Evolutionary conservation across 2,329 filamentous ascomycete species (phyloP), one percentile per base, ranked within the genome.

Genomic region (Coniochaeta sp.): DNA sequence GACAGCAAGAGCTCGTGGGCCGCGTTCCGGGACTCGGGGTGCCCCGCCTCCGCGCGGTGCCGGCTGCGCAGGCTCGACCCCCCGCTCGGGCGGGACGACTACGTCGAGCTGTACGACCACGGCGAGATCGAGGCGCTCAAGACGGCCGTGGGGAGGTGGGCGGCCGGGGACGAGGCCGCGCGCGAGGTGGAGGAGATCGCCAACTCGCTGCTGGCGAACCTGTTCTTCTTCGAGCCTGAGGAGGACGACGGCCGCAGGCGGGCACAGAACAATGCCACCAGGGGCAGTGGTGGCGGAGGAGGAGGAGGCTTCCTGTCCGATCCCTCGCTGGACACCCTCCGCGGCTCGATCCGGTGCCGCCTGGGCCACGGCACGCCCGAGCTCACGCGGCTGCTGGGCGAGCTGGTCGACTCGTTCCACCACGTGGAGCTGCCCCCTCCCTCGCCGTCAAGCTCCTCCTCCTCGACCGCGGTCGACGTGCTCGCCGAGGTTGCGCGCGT

Each of bases 101-200:
- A 55, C 24, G 40, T 61, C 6, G 57, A 54, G 54, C 32, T 61
- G 40, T 54, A 59, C n/a, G 50, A 61, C 28, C 52, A 52, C n/a
- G 16, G 40, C 26, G 36, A 59, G 54, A 58, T 61, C 47, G 42
- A 55, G 16, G 60, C 57, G 3, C 50, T 58, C 2, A 47, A 52
- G 47, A 7, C 7, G 9, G 47, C 47, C 5, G 47, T 52, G 22
- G 3, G 9, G 28, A 3, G 24, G 22, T 38, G 22, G n/a, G 34
- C 30, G 50, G 38, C 2, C 17, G 44, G 30, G 6, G 36, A 24
- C 14, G 50, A 42, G 19, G 61, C 60, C 1, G 55, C 58, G 1
- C 69, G 69, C 42, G 70, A 67, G 56, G 66, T 63, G 26, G 47
- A 52, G 17, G 36, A 55, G 16, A 55, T 59, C 12, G 62, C 62